Evolutionary conservation across 108 stramenopile species (phyloP).

Genomic region (Cyclotella sp.): DNA sequence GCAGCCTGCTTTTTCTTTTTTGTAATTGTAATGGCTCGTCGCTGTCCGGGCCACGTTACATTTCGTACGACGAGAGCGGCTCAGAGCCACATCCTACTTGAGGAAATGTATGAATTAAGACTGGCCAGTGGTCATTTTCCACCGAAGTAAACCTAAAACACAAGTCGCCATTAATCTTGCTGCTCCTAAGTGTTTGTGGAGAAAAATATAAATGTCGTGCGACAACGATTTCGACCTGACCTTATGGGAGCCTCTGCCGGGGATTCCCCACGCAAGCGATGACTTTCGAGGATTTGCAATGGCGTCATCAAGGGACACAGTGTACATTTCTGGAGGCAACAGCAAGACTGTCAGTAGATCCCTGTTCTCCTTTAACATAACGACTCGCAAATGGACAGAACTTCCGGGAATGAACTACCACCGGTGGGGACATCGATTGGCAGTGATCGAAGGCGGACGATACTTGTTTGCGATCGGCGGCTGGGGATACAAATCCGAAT

Average conservation of each 20-base stretch:
- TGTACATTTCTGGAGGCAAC: slow-evolving; percentile 29
- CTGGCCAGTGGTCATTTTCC: no score
- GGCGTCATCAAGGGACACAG: slow-evolving; percentile 18
- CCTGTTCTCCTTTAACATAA: slow-evolving; percentile 10
- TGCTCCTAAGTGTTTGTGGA: no score
- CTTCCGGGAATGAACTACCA: slow-evolving; percentile 25
- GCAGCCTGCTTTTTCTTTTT: no score
- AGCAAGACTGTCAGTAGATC: background rate
- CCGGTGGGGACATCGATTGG: slow-evolving; percentile 29
- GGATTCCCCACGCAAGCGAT: background rate
- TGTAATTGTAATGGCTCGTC: no score
- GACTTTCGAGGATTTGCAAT: slow-evolving; percentile 29
- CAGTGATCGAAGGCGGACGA: slow-evolving; percentile 22
- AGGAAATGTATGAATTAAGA: no score
- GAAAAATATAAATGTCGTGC: background rate
- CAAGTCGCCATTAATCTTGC: background rate
- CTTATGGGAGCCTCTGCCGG: slow-evolving; percentile 23
- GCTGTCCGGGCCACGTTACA: no score
- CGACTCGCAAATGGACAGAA: slow-evolving; percentile 25
- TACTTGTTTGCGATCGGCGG: slow-evolving; percentile 32
- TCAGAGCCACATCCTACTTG: no score
- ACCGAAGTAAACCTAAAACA: no score
- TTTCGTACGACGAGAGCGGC: no score
- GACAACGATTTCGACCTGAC: slow-evolving; percentile 5
- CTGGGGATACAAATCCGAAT: slow-evolving; percentile 17